Evolutionary conservation across 495 filamentous ascomycete species (phyloP), one percentile per base, ranked within the genome.

Genomic region (Lophium mytilinum): DNA sequence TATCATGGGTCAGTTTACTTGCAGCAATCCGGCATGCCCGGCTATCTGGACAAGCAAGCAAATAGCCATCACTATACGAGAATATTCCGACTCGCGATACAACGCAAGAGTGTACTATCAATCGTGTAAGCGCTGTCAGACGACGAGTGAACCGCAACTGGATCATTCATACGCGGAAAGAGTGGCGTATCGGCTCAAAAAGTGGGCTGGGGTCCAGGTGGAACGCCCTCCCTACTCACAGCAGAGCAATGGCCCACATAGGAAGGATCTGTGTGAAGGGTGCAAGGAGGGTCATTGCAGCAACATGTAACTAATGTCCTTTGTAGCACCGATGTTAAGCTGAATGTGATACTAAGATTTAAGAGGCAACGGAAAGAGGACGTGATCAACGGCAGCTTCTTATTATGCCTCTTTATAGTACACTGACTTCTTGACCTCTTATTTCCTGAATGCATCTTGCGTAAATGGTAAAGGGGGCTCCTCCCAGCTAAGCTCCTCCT

Each of bases 21-120:
- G 71, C 55, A 35, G 42, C 45, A 72, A 72, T 57, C 11, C 24
- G 30, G 55, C 34, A 24, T 75, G 71, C 60, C 9, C 8, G 10
- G 19, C 43, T 18, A 65, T 62, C 53, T 73, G 75, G 75, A 59
- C 69, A 48, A 78, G 75, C 66, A 75, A 70, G 55, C 57, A 53
- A 52, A 71, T 77, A 37, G 71, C 75, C 34, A 71, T 76, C 37
- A 71, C 68, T 1, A 77, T 78, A 37, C 72, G 74, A 41, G 67
- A 66, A 63, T 78, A 78, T 66, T 50, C 57, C 19, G 59, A 58
- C 14, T 11, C 51, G 37, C 42, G 55, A 62, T 78, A 78, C 63
- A 78, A 77, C 60, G 74, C 73, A 18, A 53, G 69, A 61, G 76
- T 78, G 36, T 78, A 73, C 56, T 64, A 76, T 52, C 73, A 77